phyloP scores from a whole-genome alignment of 768 basidiomycete genomes.

The Leucosporidium creatinivorum region DNA sequence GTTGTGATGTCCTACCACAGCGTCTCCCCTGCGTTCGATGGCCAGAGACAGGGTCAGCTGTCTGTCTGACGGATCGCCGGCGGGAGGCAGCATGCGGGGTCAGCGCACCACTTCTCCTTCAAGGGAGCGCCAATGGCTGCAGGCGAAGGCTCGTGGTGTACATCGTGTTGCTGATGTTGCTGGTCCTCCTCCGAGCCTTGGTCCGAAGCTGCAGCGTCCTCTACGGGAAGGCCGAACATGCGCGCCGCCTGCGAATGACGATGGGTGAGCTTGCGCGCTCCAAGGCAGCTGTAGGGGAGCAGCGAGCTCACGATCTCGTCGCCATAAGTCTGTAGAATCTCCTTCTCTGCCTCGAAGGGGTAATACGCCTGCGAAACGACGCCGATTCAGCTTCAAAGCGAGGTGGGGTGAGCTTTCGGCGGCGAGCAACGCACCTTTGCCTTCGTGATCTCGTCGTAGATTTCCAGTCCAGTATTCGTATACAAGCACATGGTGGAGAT shows the following conservation, averaged over 20 bases:
- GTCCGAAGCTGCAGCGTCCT: neutral
- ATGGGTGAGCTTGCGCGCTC: neutral
- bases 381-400: neutral
- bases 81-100: neutral
- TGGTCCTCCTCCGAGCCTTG: slow-evolving; percentile 1
- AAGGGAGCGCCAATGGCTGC: slow-evolving; percentile 13
- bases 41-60: slow-evolving; percentile 1
- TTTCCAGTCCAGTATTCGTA: slow-evolving; percentile 70
- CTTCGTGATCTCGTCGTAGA: slow-evolving; percentile 80
- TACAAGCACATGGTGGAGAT: slow-evolving; percentile 58
- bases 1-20: slow-evolving; percentile 47
- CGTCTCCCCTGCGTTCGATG: slow-evolving; percentile 42
- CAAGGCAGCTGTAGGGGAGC: slow-evolving; percentile 43
- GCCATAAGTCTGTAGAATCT: slow-evolving; percentile 65
- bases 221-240: slow-evolving; percentile 23
- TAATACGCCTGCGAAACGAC: slow-evolving; percentile 63
- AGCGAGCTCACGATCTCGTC: slow-evolving; percentile 67
- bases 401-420: neutral
- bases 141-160: neutral
- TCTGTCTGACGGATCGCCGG: neutral
- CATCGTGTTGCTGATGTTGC: neutral
- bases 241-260: slow-evolving; percentile 3
- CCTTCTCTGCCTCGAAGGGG: slow-evolving; percentile 78
- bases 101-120: slow-evolving; percentile 31
- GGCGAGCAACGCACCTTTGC: slow-evolving; percentile 38